Percentiles rank a stretch among this genome's conserved stretches.
Conservation (phyloP, 768 basidiomycete species). For the Naganishia onofrii region DNA sequence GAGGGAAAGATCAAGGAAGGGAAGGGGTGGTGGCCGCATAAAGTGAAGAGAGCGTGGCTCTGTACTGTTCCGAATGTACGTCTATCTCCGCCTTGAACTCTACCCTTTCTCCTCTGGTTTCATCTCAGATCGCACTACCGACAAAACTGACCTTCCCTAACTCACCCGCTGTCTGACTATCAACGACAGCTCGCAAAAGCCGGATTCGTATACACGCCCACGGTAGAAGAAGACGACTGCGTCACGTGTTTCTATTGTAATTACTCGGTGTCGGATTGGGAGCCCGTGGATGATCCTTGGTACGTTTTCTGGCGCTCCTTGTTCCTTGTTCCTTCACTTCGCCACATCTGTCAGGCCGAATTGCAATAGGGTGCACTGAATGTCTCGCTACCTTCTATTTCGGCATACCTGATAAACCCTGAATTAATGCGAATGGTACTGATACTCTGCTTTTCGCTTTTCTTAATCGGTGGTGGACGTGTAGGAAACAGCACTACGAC, state of each 20-base stretch:
- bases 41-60: slow-evolving; percentile 44
- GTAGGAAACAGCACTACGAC: slow-evolving; percentile 65
- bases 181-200: slow-evolving; percentile 75
- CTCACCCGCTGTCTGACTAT: neutral
- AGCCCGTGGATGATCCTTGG: slow-evolving; percentile 80
- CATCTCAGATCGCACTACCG: too few species aligned
- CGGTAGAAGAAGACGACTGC: slow-evolving; percentile 67
- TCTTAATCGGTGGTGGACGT: slow-evolving; percentile 4
- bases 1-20: slow-evolving; percentile 42
- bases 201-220: slow-evolving; percentile 79
- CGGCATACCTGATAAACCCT: too few species aligned
- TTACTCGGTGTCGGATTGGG: slow-evolving; percentile 79
- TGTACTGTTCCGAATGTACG: slow-evolving; percentile 46
- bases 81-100: neutral
- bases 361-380: too few species aligned
- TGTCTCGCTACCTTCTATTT: too few species aligned
- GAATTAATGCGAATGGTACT: too few species aligned
- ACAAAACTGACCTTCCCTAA: too few species aligned
- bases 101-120: neutral
- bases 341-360: too few species aligned
- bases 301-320: slow-evolving; percentile 55
- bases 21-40: slow-evolving; percentile 50
- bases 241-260: slow-evolving; percentile 84
- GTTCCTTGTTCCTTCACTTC: neutral
- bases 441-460: neutral